Percentiles rank a stretch among this genome's conserved stretches.
Conservation (phyloP, 2,329 filamentous ascomycete genomes). For the Drechslerella stenobrocha region DNA sequence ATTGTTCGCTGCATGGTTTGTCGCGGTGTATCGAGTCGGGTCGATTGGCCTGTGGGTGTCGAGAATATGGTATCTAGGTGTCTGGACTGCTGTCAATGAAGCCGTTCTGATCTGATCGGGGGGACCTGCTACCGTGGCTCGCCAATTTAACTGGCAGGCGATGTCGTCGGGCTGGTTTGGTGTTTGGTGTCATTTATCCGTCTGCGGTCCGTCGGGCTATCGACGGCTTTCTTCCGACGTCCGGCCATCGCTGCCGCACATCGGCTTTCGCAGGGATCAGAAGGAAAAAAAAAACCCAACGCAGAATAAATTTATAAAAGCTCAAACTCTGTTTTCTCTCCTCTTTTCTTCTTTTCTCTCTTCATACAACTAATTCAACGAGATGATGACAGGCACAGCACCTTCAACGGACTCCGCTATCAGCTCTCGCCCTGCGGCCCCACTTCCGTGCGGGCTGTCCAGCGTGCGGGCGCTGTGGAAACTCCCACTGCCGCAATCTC, state of each 20-base stretch:
- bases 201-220: conserved; percentile 37
- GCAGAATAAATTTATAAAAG: conserved; percentile 6
- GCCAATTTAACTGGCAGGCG: too few species aligned
- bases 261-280: neutral
- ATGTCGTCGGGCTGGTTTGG: too few species aligned
- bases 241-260: conserved; percentile 1
- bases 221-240: conserved; percentile 48
- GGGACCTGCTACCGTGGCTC: too few species aligned
- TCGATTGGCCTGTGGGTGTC: too few species aligned
- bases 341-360: conserved; percentile 25
- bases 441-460: conserved; percentile 23
- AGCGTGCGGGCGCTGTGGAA: conserved; percentile 48
- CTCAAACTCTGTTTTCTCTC: conserved; percentile 14
- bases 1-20: conserved; percentile 43
- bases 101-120: too few species aligned
- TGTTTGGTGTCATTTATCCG: too few species aligned
- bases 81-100: too few species aligned
- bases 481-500: conserved; percentile 46
- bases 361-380: conserved; percentile 50
- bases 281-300: neutral
- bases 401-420: conserved; percentile 36
- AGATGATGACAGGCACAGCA: conserved; percentile 46
- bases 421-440: conserved; percentile 43
- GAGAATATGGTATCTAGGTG: too few species aligned
- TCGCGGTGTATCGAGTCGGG: conserved; percentile 8